Base-by-base conservation (phyloP, 768 basidiomycete genomes). In the Lyophyllum decastes region DNA sequence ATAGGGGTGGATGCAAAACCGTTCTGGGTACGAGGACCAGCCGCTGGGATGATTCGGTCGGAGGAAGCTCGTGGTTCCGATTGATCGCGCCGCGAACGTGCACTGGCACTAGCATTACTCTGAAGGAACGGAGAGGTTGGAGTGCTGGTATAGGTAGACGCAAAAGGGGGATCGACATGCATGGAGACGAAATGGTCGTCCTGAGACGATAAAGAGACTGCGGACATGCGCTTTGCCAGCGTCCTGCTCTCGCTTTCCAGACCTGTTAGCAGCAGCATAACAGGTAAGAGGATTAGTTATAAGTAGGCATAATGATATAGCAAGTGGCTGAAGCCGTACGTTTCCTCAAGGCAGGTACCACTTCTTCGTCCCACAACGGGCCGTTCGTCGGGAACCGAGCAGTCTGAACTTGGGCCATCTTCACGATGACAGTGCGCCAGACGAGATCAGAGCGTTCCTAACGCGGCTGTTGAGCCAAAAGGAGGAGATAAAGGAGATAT, bases 291-390 rank as follows among this genome's bases (percentile, higher is more conserved):
- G 14, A 38, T 38, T 55, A 64, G 55, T 58, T 22, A 54, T 58
- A 54, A 56, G 27, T 26, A 52, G 30, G 55, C 53, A 55, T 17
- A 34, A 52, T 16, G 25, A 49, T 27, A 17, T 51, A 40, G 45
- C 25, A 55, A 60, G 47, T 47, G 21, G 27, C 27, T 30, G 26
- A 40, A 56, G 46, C 77, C 82, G 66, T 76, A 92, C 90, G 82
- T 79, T 92, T 90, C 64, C 91, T 82, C 35, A 93, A 78, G 40
- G 88, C 80, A 54, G 91, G 92, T 27, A 93, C 92, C 55, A 93
- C 90, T 34, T 83, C 83, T 67, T 91, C 90, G 70, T 92, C 91
- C 90, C 90, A 93, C 35, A 84, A 79, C 49, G 87, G 82, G 43
- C 78, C 75, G 54, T 58, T 64, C 47, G 55, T 27, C 49, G 76